Percentiles rank a stretch among this genome's conserved stretches.
phyloP scores from a whole-genome alignment of 139 green algal species.

The Micromonas commoda region DNA sequence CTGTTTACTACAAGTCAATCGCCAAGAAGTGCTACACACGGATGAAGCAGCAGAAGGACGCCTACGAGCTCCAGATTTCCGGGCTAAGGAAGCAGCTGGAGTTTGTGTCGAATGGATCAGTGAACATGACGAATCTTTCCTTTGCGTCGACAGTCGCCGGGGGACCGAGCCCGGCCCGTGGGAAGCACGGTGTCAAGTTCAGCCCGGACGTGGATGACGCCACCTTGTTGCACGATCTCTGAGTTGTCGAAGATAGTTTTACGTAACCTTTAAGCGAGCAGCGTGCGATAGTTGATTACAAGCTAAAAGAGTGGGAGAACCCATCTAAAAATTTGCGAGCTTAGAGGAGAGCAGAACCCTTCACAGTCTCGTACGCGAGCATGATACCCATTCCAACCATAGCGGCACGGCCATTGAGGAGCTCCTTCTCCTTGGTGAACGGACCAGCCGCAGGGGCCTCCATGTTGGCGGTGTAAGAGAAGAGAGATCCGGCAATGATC shows the following conservation, averaged over 20 bases:
- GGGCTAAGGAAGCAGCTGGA: neutral
- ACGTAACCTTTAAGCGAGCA: no score
- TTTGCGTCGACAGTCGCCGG: neutral
- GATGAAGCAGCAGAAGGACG: neutral
- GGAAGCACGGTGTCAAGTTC: no score
- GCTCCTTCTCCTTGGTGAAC: conserved; percentile 59
- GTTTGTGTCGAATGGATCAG: neutral
- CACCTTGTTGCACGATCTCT: no score
- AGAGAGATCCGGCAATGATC: conserved; percentile 8
- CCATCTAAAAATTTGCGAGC: neutral
- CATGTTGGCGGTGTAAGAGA: conserved; percentile 45
- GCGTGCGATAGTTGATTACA: neutral
- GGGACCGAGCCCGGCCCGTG: neutral
- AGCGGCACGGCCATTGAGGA: conserved; percentile 62
- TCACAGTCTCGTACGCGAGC: conserved; percentile 4
- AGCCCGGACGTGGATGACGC: no score
- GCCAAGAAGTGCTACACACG: neutral
- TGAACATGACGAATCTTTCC: neutral
- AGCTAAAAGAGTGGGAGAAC: no score
- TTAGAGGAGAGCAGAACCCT: conserved; percentile 2
- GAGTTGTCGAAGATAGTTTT: no score
- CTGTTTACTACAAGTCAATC: neutral
- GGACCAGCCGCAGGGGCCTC: conserved; percentile 3
- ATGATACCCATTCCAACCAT: conserved; percentile 44
- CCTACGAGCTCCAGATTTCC: neutral